Conservation (phyloP, 2,329 filamentous ascomycete genomes). For the Diaporthe citriasiana region DNA sequence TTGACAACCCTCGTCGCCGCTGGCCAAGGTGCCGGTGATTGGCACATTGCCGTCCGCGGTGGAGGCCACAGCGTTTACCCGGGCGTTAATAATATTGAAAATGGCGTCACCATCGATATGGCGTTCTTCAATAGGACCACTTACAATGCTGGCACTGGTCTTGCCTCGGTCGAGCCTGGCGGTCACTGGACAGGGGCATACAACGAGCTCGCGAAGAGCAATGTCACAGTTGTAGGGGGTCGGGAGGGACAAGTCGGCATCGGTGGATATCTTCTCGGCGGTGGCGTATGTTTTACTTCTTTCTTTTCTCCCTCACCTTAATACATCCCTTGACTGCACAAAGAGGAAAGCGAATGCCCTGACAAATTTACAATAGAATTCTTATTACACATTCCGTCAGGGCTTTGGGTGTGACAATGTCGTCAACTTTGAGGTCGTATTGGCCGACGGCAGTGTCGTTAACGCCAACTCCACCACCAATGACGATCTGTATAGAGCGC, state of each 20-base stretch:
- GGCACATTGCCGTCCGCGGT: conserved; percentile 62
- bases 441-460: conserved; percentile 29
- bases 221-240: conserved; percentile 25
- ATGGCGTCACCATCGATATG: conserved; percentile 61
- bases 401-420: conserved; percentile 37
- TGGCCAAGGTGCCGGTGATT: conserved; percentile 47
- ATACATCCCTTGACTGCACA: neutral
- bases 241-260: conserved; percentile 34
- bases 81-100: conserved; percentile 58
- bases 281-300: neutral
- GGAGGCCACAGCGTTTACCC: conserved; percentile 62
- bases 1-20: conserved; percentile 39
- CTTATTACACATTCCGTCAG: neutral
- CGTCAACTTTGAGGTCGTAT: conserved; percentile 29
- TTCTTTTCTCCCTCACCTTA: neutral
- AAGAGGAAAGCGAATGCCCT: neutral
- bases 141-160: conserved; percentile 38
- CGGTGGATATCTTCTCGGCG: conserved; percentile 31
- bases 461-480: conserved; percentile 19
- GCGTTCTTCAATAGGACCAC: conserved; percentile 45
- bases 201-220: conserved; percentile 5
- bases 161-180: conserved; percentile 35
- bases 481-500: conserved; percentile 22
- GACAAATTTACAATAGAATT: neutral
- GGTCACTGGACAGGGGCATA: conserved; percentile 21